Evolutionary conservation across 306 rosid species (phyloP).

Genomic region (Adenanthera pavonina): DNA sequence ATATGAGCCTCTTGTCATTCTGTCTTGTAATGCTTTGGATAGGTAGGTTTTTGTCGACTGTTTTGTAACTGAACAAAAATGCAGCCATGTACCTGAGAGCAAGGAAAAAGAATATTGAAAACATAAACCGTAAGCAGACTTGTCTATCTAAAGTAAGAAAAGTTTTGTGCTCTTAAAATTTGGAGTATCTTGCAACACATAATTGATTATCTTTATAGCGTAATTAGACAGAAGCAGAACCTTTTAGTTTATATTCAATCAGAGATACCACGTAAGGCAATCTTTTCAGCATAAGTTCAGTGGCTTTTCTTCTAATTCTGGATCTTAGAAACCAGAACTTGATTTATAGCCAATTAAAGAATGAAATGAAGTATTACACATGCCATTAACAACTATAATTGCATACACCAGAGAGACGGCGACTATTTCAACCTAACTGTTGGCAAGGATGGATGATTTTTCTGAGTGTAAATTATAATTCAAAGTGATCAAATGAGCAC

Average conservation of each 20-base stretch:
- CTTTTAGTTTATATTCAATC: not conserved
- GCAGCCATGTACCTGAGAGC: constrained; percentile 65
- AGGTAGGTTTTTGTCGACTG: constrained; percentile 44
- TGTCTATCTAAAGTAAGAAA: not conserved
- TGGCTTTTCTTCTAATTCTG: not conserved
- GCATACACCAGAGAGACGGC: not conserved
- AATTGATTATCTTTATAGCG: not conserved
- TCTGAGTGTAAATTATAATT: no score
- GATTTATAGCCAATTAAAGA: not conserved
- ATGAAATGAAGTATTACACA: not conserved
- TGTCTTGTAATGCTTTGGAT: constrained; percentile 28
- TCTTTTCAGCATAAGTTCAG: not conserved
- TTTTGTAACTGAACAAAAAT: constrained; percentile 53
- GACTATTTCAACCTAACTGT: not conserved
- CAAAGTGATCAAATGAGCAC: not conserved
- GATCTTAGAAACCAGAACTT: not conserved
- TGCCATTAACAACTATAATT: not conserved
- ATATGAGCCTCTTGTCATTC: constrained; percentile 36
- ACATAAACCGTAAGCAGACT: constrained; percentile 1
- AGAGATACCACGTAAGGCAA: not conserved
- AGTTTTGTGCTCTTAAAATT: not conserved
- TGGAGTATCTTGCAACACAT: not conserved
- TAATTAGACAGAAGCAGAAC: not conserved
- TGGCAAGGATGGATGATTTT: not conserved
- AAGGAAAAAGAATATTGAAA: not conserved